Conservation (phyloP, 1,284 basidiomycete species). For the Heterobasidion occidentale region DNA sequence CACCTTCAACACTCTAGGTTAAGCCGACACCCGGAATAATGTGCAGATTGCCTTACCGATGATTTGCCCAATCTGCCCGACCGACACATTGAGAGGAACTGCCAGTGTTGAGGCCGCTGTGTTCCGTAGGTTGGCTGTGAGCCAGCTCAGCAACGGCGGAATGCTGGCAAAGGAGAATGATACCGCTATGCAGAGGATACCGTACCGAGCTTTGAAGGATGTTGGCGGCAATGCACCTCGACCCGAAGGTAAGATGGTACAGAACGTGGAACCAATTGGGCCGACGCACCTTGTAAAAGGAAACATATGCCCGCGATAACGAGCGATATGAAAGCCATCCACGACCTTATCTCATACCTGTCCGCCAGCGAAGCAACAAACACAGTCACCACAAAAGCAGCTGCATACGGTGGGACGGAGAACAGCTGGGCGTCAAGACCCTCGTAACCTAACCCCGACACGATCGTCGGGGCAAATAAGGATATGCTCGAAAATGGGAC, state of each 20-base stretch:
- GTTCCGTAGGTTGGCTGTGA: constrained; percentile 25
- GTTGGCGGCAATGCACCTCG: constrained; percentile 20
- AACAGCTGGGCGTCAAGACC: constrained; percentile 42
- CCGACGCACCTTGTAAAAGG: constrained; percentile 10
- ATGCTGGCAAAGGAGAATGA: constrained; percentile 27
- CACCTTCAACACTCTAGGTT: constrained; percentile 12
- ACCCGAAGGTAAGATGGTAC: no score
- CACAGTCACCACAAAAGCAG: constrained; percentile 26
- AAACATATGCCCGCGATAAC: constrained; percentile 12
- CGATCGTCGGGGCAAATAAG: constrained; percentile 28
- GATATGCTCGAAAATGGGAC: constrained; percentile 27
- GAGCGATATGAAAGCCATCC: constrained; percentile 11
- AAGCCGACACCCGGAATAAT: not conserved
- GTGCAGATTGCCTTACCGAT: constrained; percentile 12
- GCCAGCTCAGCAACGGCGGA: constrained; percentile 29
- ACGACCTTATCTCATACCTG: constrained; percentile 12
- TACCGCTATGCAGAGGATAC: constrained; percentile 25
- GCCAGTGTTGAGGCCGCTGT: constrained; percentile 26
- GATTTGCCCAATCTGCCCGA: constrained; percentile 29
- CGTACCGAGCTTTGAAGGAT: constrained; percentile 25
- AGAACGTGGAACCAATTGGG: no score
- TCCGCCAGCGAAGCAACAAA: constrained; percentile 14
- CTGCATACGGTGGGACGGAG: constrained; percentile 47
- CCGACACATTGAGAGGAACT: constrained; percentile 29
- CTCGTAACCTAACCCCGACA: constrained; percentile 34